phyloP scores from a whole-genome alignment of 2,329 filamentous ascomycete genomes.

The Diatrype stigma region DNA sequence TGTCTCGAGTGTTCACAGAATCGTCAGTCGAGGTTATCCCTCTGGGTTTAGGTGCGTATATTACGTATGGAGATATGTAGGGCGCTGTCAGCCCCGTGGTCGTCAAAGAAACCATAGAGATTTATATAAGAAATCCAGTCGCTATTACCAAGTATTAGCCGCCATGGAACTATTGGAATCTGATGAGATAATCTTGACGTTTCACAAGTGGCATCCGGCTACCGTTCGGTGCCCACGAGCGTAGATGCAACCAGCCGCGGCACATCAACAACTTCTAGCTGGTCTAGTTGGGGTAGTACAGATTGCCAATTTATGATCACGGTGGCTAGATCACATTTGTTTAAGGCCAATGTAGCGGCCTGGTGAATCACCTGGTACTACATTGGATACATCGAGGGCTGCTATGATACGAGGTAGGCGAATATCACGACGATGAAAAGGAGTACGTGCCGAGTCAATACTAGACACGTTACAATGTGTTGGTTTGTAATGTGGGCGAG shows the following conservation, averaged over 20 bases:
- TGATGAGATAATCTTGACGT: neutral
- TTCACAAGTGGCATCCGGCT: neutral
- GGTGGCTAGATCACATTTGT: neutral
- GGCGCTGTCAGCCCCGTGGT: neutral
- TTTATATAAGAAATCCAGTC: neutral
- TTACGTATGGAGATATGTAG: too few relatives aligned
- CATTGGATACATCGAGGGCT: neutral
- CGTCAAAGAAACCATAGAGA: neutral
- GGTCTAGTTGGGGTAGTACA: neutral
- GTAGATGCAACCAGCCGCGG: neutral
- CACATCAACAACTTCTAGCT: neutral
- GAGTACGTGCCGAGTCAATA: too few relatives aligned
- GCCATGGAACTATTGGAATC: neutral
- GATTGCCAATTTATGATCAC: neutral
- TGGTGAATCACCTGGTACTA: neutral
- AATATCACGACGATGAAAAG: too few relatives aligned
- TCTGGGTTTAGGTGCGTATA: too few relatives aligned
- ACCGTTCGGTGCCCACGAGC: neutral
- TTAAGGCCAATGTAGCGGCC: neutral
- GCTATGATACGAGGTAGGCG: too few relatives aligned
- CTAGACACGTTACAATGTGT: neutral
- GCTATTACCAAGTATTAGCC: neutral
- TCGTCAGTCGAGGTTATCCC: too few relatives aligned
- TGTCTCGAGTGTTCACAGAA: too few relatives aligned
- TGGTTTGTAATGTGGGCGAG: neutral